Base-by-base conservation (phyloP, 2,329 filamentous ascomycete genomes). In the Lecanicillium sp. region DNA sequence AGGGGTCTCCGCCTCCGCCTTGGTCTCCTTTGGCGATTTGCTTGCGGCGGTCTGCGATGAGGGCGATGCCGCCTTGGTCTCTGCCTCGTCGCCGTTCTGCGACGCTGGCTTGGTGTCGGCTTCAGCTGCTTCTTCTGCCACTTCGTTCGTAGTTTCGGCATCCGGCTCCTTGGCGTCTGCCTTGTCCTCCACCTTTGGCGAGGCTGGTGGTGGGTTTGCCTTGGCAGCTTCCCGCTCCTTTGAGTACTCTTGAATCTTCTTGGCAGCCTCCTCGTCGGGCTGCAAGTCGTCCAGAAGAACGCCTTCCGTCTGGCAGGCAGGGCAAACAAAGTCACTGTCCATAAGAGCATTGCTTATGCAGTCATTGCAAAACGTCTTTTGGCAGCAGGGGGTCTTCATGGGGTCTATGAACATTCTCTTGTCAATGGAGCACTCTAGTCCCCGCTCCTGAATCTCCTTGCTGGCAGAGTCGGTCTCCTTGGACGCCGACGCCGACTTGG, bases 301-400 rank as follows among this genome's bases (percentile, higher is more conserved):
- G 62, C 88, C 88, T 65, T 95, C 90, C 54, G 85, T 86, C 69
- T 87, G 82, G 75, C 93, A 98, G 58, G 84, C 84, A 55, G 93
- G 93, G 69, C 93, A 98, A 68, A 90, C 77, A 71, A 98, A 90
- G 78, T 98, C 93, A 79, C 86, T 93, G 75, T 97, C 90, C 71
- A 96, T 91, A 70, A 98, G 84, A 70, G 90, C 88, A 80, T 95
- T 95, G 67, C 93, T 94, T 72, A 98, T 96, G 85, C 93, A 98
- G 67, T 96, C 90, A 81, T 93, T 93, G 79, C 93, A 98, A 77
- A 95, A 98, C 65, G 90, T 96, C 79, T 87, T 94, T 73, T 87
- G 81, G 77, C 93, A 98, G 80, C 93, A 98, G 57, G 93, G 91
- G 64, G 93, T 97, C 81, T 95, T 95, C 78, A 94, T 93, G 79